These are phyloP conservation scores for Monilinia fructigena DNA, from an alignment of 2,329 filamentous ascomycete species.

Conservation along the genomic window DNA sequence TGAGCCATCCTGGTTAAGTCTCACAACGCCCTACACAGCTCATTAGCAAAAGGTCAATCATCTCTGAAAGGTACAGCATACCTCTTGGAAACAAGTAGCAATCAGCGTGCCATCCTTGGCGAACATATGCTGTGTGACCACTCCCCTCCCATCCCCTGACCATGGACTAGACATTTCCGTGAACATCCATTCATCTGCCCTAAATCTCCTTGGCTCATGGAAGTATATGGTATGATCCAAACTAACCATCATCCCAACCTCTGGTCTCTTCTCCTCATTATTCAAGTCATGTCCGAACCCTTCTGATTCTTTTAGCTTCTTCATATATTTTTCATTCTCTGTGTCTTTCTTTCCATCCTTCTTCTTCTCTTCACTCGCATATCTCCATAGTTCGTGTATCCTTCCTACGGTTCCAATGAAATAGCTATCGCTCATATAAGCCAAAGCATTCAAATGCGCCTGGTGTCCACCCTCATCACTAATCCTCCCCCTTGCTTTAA, in stretches of 20 bases:
- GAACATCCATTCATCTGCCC: conserved; percentile 74
- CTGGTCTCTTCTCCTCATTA: conserved; percentile 52
- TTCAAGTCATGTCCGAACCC: conserved; percentile 47
- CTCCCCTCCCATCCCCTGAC: conserved; percentile 72
- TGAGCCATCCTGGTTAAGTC: conserved; percentile 32
- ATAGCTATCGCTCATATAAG: conserved; percentile 89
- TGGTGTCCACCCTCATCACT: conserved; percentile 69
- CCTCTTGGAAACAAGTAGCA: conserved; percentile 80
- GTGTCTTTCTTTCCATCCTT: conserved; percentile 16
- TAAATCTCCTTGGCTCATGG: conserved; percentile 57
- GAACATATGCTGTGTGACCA: conserved; percentile 75
- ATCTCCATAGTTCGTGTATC: conserved; percentile 77
- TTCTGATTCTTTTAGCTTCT: conserved; percentile 41
- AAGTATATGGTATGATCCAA: conserved; percentile 74
- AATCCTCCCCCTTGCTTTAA: conserved; percentile 72
- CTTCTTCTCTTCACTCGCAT: conserved; percentile 45
- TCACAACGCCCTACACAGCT: conserved; percentile 36
- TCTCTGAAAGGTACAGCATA: conserved; percentile 22
- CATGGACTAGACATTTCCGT: conserved; percentile 78
- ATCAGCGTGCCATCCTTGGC: conserved; percentile 68
- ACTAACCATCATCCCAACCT: conserved; percentile 81
- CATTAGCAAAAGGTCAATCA: conserved; percentile 20
- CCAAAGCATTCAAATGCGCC: conserved; percentile 82
- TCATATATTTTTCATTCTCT: conserved; percentile 53
- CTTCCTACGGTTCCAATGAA: conserved; percentile 88